Evolutionary conservation across 2,329 filamentous ascomycete genomes (phyloP).

Genomic region (Claviceps humidiphila): DNA sequence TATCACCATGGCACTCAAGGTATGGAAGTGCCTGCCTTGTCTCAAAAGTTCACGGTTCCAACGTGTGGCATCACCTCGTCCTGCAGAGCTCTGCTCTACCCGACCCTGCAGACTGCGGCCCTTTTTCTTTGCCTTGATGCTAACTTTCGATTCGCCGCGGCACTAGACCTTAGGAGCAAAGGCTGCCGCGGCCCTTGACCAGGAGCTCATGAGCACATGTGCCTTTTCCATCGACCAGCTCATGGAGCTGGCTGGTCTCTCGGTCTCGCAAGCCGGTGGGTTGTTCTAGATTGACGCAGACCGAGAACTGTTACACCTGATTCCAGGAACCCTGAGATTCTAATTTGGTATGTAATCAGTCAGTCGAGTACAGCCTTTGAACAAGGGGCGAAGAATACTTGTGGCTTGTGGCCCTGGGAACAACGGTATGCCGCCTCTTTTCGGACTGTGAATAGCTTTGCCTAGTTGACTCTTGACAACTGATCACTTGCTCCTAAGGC

Average conservation of each 20-base stretch:
- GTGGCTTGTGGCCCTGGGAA: constrained; percentile 83
- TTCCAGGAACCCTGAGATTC: neutral
- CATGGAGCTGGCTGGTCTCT: constrained; percentile 91
- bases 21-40: neutral
- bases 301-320: too few species aligned
- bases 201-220: constrained; percentile 79
- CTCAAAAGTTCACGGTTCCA: neutral
- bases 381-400: constrained; percentile 58
- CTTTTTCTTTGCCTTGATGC: neutral
- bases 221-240: constrained; percentile 92
- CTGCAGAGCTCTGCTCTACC: too few species aligned
- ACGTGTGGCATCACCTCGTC: too few species aligned
- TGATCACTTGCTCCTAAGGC: constrained; percentile 34
- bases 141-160: neutral
- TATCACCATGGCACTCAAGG: constrained; percentile 1
- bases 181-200: constrained; percentile 77
- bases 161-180: constrained; percentile 70
- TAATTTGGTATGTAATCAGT: constrained; percentile 36
- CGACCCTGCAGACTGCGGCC: too few species aligned
- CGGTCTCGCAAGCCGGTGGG: constrained; percentile 78
- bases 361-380: constrained; percentile 68
- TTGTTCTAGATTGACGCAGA: neutral
- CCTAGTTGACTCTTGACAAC: neutral
- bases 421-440: constrained; percentile 34
- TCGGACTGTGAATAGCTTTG: neutral